A percentile compares a stretch with the other conserved stretches of the same genome.
Evolutionary conservation across 257 asterid species (phyloP).

Genomic region (Solanum commersonii): DNA sequence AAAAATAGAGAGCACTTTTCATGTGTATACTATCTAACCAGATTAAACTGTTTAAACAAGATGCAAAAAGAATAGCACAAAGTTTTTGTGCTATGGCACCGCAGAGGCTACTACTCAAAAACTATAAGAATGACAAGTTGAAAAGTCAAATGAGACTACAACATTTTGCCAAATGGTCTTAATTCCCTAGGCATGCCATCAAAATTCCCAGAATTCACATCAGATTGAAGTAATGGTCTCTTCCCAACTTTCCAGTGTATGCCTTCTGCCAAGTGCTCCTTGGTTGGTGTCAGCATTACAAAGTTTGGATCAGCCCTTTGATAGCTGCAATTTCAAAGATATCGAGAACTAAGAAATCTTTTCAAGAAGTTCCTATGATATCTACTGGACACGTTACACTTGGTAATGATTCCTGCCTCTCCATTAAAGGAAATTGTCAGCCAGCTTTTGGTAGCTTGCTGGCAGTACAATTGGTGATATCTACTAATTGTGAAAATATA

Average conservation of each 20-base stretch:
- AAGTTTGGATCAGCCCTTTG: constrained; percentile 90
- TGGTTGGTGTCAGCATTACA: constrained; percentile 87
- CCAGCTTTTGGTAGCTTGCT: not conserved
- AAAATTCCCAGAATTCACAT: constrained; percentile 66
- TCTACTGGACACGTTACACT: not conserved
- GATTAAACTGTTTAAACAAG: not conserved
- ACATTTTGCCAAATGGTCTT: constrained; percentile 59
- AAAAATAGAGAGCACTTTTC: not conserved
- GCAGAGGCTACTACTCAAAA: not conserved
- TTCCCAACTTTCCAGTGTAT: constrained; percentile 67
- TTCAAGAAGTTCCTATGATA: not conserved
- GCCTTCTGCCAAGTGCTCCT: constrained; percentile 93
- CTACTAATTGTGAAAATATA: not conserved
- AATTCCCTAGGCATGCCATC: constrained; percentile 70
- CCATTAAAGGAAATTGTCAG: not conserved
- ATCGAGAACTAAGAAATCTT: not conserved
- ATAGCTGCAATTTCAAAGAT: constrained; percentile 37
- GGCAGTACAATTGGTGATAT: not conserved
- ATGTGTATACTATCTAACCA: not conserved
- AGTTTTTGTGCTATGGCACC: not conserved
- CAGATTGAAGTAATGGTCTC: constrained; percentile 70
- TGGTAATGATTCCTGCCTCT: not conserved
- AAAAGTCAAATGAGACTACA: constrained; percentile 20
- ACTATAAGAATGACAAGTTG: not conserved
- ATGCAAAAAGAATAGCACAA: not conserved